A percentile compares a stretch with the other conserved stretches of the same genome.
These are phyloP conservation scores for Parasitella parasitica DNA, from an alignment of 371 early-diverging fungal genomes.

Conservation along the genomic window DNA sequence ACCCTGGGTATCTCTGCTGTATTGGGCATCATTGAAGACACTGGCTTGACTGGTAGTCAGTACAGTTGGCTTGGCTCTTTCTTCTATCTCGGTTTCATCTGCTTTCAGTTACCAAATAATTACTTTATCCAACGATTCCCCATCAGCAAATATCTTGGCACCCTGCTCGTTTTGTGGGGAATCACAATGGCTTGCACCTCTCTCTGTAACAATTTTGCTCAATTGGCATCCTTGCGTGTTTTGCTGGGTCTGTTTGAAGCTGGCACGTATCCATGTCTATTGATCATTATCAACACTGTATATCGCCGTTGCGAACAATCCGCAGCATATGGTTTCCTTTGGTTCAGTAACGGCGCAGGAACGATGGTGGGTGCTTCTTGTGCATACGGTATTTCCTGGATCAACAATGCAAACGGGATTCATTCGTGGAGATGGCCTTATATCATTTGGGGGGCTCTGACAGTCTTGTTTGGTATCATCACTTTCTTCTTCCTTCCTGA, in stretches of 20 bases:
- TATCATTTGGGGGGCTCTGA: constrained; percentile 28
- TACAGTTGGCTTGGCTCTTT: constrained; percentile 32
- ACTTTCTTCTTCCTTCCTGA: constrained; percentile 27
- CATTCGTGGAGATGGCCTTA: constrained; percentile 29
- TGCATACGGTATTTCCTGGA: constrained; percentile 23
- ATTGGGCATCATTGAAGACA: constrained; percentile 29
- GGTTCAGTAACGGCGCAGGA: constrained; percentile 23
- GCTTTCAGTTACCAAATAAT: constrained; percentile 31
- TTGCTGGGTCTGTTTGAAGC: constrained; percentile 40
- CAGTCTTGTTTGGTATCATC: constrained; percentile 19
- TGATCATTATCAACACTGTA: constrained; percentile 25
- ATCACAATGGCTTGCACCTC: constrained; percentile 25
- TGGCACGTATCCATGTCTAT: constrained; percentile 25
- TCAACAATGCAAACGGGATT: constrained; percentile 19
- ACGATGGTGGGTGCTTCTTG: constrained; percentile 16
- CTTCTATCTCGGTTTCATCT: constrained; percentile 35
- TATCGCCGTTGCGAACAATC: constrained; percentile 41
- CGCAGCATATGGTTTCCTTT: constrained; percentile 7
- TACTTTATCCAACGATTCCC: constrained; percentile 36
- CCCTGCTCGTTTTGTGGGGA: constrained; percentile 33
- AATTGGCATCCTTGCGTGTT: constrained; percentile 23
- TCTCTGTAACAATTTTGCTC: constrained; percentile 24
- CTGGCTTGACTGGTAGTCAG: constrained; percentile 17
- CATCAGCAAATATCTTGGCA: constrained; percentile 26
- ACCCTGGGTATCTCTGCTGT: constrained; percentile 30